Percentiles rank a stretch among this genome's conserved stretches.
Conservation (phyloP, 2,329 filamentous ascomycete species). For the Macrophomina tecta region DNA sequence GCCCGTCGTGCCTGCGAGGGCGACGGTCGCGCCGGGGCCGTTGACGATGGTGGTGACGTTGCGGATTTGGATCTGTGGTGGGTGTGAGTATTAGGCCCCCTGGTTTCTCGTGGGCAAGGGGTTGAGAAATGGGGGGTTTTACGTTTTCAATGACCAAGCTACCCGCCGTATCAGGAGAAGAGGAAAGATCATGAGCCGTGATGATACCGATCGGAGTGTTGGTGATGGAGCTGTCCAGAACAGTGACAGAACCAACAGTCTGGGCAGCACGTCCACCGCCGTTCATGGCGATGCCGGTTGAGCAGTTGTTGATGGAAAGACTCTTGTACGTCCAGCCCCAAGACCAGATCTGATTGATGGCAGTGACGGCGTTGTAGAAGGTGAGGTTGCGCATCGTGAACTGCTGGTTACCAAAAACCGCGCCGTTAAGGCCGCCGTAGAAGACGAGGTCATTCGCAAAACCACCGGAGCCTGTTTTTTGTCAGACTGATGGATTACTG, state of each 20-base stretch:
- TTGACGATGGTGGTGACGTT: conserved; percentile 50
- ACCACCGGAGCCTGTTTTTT: conserved; percentile 46
- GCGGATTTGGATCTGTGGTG: conserved; percentile 50
- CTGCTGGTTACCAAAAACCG: conserved; percentile 54
- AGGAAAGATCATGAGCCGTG: conserved; percentile 52
- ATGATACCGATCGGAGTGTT: conserved; percentile 58
- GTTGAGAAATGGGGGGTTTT: conserved; percentile 39
- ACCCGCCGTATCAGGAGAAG: conserved; percentile 53
- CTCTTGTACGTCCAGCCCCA: conserved; percentile 65
- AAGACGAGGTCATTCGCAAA: conserved; percentile 55
- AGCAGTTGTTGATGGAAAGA: conserved; percentile 59
- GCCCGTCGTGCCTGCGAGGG: conserved; percentile 35
- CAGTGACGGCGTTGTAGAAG: conserved; percentile 59
- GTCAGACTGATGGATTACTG: conserved; percentile 2
- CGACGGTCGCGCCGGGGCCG: conserved; percentile 34
- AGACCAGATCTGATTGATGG: conserved; percentile 64
- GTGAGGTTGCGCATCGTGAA: conserved; percentile 64
- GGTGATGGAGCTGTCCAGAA: conserved; percentile 63
- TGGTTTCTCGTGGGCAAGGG: conserved; percentile 63
- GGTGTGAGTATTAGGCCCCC: conserved; percentile 41
- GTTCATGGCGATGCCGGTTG: conserved; percentile 58
- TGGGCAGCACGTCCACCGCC: conserved; percentile 44
- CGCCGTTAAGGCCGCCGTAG: conserved; percentile 49
- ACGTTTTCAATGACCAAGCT: conserved; percentile 64
- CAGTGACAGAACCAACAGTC: conserved; percentile 60